A percentile compares a stretch with the other conserved stretches of the same genome.
phyloP scores from a whole-genome alignment of 2,329 filamentous ascomycete genomes.

The Bertia moriformis region DNA sequence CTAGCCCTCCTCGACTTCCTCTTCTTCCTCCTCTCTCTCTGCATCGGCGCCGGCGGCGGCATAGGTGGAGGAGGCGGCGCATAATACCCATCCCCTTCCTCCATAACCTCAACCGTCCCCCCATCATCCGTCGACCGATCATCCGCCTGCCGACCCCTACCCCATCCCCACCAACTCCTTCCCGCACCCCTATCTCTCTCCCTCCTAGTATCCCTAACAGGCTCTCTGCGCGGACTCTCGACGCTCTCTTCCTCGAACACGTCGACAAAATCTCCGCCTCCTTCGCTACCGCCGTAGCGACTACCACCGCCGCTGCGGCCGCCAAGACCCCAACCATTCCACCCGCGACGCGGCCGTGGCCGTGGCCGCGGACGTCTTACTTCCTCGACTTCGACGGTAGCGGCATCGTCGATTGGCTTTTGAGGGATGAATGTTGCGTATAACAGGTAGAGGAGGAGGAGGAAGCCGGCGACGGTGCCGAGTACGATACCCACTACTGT shows the following conservation, averaged over 20 bases:
- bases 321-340: not conserved
- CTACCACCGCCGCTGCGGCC: not conserved
- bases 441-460: slow-evolving; percentile 34
- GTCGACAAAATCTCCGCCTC: too few relatives aligned
- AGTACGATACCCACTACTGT: slow-evolving; percentile 45
- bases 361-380: too few relatives aligned
- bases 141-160: not conserved
- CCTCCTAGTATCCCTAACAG: not conserved
- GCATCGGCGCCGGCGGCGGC: not conserved
- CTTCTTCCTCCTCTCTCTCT: not conserved
- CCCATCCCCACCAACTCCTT: not conserved
- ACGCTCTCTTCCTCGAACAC: not conserved
- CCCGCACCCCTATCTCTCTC: too few relatives aligned
- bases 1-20: not conserved
- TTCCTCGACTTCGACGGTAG: not conserved
- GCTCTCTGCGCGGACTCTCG: not conserved
- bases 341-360: not conserved
- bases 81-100: not conserved
- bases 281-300: too few relatives aligned
- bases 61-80: not conserved
- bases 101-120: not conserved
- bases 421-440: too few relatives aligned
- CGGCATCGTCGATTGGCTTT: too few relatives aligned
- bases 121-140: not conserved
- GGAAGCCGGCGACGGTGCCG: slow-evolving; percentile 34